Conservation (phyloP, 2,329 filamentous ascomycete genomes). For the Conoideocrella luteorostrata region DNA sequence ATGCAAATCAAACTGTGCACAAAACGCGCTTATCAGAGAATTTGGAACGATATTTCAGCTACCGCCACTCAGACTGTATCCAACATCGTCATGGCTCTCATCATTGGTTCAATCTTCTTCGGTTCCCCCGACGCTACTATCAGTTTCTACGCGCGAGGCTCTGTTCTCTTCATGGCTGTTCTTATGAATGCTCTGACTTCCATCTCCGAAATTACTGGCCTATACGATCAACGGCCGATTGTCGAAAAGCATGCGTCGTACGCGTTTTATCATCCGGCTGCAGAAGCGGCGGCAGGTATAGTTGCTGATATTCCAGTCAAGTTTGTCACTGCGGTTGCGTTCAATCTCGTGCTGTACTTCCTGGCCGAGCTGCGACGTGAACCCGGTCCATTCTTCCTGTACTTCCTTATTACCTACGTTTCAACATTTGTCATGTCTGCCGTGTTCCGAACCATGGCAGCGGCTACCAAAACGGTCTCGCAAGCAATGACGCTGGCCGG, state of each 20-base stretch:
- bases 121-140: conserved; percentile 41
- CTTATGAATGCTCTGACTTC: conserved; percentile 53
- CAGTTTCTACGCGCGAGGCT: conserved; percentile 48
- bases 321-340: conserved; percentile 40
- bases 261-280: conserved; percentile 44
- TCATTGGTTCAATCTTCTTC: conserved; percentile 57
- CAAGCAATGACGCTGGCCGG: conserved; percentile 49
- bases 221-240: conserved; percentile 39
- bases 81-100: conserved; percentile 50
- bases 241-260: conserved; percentile 44
- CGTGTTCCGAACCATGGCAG: conserved; percentile 68
- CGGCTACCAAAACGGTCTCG: conserved; percentile 59
- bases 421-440: conserved; percentile 68
- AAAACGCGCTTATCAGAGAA: conserved; percentile 43
- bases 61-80: conserved; percentile 39
- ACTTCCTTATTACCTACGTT: conserved; percentile 62
- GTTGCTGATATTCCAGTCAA: conserved; percentile 53
- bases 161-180: conserved; percentile 54
- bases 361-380: conserved; percentile 47
- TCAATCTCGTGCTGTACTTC: conserved; percentile 55
- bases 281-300: conserved; percentile 49
- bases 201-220: conserved; percentile 45
- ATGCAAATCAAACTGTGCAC: conserved; percentile 49
- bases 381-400: conserved; percentile 68
- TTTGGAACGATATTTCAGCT: conserved; percentile 45